Conservation (phyloP, 768 basidiomycete species). For the Pulveroboletus sp. region DNA sequence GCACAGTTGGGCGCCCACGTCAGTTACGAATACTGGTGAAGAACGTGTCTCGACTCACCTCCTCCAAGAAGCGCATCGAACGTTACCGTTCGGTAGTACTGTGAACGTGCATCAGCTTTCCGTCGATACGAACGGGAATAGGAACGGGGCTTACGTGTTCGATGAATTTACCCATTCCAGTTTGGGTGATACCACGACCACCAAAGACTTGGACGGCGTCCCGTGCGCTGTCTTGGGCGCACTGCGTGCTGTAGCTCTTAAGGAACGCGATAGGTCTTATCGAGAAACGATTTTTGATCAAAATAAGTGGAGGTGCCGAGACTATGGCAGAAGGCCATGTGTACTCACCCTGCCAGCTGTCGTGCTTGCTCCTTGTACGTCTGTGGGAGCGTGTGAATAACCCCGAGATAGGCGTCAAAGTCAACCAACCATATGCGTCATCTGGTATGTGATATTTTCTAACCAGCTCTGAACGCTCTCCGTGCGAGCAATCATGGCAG, state of each 20-base stretch:
- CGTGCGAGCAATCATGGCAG: conserved; percentile 81
- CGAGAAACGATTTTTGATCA: no score
- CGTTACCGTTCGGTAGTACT: conserved; percentile 31
- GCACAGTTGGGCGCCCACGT: not conserved
- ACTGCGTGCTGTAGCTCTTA: conserved; percentile 73
- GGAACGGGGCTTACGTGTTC: conserved; percentile 43
- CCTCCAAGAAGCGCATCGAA: conserved; percentile 61
- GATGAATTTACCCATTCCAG: conserved; percentile 61
- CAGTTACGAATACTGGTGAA: not conserved
- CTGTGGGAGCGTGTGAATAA: conserved; percentile 28
- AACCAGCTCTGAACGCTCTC: conserved; percentile 85
- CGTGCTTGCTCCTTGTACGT: conserved; percentile 70
- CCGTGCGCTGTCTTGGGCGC: conserved; percentile 73
- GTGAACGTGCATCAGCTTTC: conserved; percentile 12
- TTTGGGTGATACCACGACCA: conserved; percentile 78
- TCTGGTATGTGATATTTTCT: conserved; percentile 83
- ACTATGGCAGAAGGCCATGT: not conserved
- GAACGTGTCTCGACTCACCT: conserved; percentile 31
- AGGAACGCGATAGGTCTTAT: conserved; percentile 69
- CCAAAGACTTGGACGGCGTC: conserved; percentile 82
- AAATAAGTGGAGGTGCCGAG: no score
- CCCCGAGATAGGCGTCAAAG: not conserved
- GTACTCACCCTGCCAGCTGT: conserved; percentile 64
- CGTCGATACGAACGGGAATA: not conserved
- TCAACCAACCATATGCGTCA: conserved; percentile 67